Conservation (phyloP, 73 alveolate species). For the Tetrahymena borealis region DNA sequence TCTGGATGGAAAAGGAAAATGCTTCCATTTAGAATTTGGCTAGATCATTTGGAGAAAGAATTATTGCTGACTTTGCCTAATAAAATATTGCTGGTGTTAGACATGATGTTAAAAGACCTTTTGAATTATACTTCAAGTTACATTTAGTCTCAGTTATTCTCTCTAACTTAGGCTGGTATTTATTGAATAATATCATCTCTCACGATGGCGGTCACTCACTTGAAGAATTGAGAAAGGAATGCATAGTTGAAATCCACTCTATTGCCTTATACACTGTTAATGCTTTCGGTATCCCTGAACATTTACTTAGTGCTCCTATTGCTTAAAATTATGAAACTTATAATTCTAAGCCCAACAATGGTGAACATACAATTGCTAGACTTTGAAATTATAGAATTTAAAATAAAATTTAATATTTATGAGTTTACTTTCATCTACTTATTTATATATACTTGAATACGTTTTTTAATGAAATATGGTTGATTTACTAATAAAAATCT, state of each 20-base stretch:
- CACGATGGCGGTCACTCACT: constrained; percentile 20
- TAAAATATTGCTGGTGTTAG: not conserved
- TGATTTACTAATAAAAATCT: too few relatives aligned
- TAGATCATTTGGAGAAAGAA: constrained; percentile 43
- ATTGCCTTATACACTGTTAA: constrained; percentile 14
- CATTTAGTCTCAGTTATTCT: constrained; percentile 12
- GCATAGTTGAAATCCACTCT: constrained; percentile 13
- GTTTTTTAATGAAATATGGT: too few relatives aligned
- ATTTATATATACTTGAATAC: too few relatives aligned
- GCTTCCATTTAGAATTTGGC: constrained; percentile 38
- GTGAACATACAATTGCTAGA: constrained; percentile 6
- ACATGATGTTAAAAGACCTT: not conserved
- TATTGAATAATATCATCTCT: constrained; percentile 8
- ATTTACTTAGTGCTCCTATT: constrained; percentile 44
- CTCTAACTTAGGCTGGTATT: constrained; percentile 18
- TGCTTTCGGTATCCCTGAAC: constrained; percentile 32
- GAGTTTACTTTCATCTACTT: too few relatives aligned
- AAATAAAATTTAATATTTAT: too few relatives aligned
- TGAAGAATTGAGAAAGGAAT: not conserved
- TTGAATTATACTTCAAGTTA: constrained; percentile 8
- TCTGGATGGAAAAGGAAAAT: constrained; percentile 38
- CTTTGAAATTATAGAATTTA: too few relatives aligned
- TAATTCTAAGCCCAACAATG: constrained; percentile 21
- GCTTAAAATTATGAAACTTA: constrained; percentile 38
- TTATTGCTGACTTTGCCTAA: constrained; percentile 10